Evolutionary conservation across 1,284 basidiomycete genomes (phyloP).

Genomic region (Cryptococcus hybrid): DNA sequence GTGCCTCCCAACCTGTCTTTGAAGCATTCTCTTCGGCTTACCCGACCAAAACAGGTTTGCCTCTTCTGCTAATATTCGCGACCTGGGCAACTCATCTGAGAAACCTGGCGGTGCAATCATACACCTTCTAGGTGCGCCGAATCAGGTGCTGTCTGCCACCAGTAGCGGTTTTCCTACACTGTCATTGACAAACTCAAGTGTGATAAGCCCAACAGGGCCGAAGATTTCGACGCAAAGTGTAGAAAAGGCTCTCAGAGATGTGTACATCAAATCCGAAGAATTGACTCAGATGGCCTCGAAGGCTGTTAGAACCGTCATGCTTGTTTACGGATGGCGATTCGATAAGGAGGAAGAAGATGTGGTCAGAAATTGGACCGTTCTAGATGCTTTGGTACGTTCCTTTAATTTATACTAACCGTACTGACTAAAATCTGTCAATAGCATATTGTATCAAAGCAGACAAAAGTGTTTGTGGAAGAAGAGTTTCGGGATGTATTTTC

Average conservation of each 20-base stretch:
- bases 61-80: constrained; percentile 22
- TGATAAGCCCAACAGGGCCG: not conserved
- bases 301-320: constrained; percentile 17
- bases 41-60: constrained; percentile 31
- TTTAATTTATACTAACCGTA: not conserved
- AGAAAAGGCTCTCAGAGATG: constrained; percentile 8
- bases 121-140: constrained; percentile 35
- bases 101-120: constrained; percentile 31
- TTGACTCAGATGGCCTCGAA: constrained; percentile 12
- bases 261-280: constrained; percentile 10
- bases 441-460: constrained; percentile 35
- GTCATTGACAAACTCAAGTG: not conserved
- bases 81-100: constrained; percentile 9
- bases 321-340: constrained; percentile 31
- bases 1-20: constrained; percentile 29
- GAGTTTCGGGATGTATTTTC: constrained; percentile 37
- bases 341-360: constrained; percentile 15
- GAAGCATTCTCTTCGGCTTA: constrained; percentile 20
- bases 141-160: constrained; percentile 19
- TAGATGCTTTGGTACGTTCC: constrained; percentile 37
- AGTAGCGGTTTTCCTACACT: constrained; percentile 14
- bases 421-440: constrained; percentile 8
- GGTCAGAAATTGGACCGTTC: constrained; percentile 25
- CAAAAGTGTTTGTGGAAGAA: constrained; percentile 33
- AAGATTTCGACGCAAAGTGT: not conserved